Evolutionary conservation across 2,329 filamentous ascomycete genomes (phyloP).

Genomic region (Sclerotinia spermophila): DNA sequence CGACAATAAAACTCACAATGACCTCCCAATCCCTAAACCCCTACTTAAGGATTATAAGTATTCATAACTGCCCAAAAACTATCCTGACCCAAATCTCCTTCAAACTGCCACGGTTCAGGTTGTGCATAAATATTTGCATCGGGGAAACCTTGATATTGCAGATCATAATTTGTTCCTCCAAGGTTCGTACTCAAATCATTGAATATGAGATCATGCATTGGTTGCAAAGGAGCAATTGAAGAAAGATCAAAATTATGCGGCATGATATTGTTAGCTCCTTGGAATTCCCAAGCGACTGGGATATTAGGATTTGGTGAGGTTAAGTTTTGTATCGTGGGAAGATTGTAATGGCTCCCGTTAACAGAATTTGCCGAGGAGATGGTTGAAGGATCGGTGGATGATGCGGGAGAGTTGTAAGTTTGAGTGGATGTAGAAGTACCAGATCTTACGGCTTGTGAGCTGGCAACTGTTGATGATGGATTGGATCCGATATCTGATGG

Average conservation of each 20-base stretch:
- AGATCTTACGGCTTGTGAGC: conserved; percentile 8
- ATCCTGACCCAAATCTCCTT: conserved; percentile 52
- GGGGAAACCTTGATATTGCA: conserved; percentile 10
- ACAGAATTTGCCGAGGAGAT: conserved; percentile 1
- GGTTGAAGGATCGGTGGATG: conserved; percentile 12
- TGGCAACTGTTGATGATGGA: conserved; percentile 17
- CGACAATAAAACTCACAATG: neutral
- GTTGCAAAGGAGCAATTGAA: conserved; percentile 52
- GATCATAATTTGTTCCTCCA: neutral
- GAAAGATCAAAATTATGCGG: conserved; percentile 44
- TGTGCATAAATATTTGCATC: conserved; percentile 17
- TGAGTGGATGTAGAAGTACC: conserved; percentile 3
- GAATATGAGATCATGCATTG: conserved; percentile 54
- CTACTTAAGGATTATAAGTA: conserved; percentile 34
- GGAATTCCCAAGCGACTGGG: conserved; percentile 24
- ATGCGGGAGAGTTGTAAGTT: conserved; percentile 12
- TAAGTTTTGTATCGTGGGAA: conserved; percentile 34
- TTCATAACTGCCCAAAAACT: conserved; percentile 57
- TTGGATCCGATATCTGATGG: conserved; percentile 19
- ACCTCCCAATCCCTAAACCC: neutral
- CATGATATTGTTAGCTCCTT: conserved; percentile 5
- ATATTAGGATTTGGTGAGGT: conserved; percentile 19
- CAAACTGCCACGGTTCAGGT: conserved; percentile 46
- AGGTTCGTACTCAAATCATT: conserved; percentile 45
- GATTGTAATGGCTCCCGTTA: conserved; percentile 24